These are phyloP conservation scores for Cucurbita moschata DNA, from an alignment of 306 rosid genomes.

Conservation along the genomic window DNA sequence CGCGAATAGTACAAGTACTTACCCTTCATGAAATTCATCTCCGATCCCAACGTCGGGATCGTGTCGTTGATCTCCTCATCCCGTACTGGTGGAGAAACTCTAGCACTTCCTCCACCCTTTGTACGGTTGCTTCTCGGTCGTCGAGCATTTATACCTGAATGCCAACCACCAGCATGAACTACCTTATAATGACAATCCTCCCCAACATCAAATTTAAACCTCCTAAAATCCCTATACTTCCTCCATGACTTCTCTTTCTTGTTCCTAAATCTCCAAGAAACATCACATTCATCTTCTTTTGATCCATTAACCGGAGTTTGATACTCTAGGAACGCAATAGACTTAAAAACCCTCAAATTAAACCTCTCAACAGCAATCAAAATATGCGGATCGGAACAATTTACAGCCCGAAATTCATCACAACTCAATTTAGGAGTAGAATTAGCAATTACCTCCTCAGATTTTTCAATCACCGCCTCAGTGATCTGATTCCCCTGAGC, in stretches of 20 bases:
- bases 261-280: slow-evolving; percentile 76
- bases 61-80: slow-evolving; percentile 94
- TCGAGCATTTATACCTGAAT: slow-evolving; percentile 78
- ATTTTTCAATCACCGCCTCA: slow-evolving; percentile 37
- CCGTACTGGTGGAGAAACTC: slow-evolving; percentile 3
- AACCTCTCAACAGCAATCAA: slow-evolving; percentile 57
- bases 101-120: slow-evolving; percentile 8
- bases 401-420: slow-evolving; percentile 22
- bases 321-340: slow-evolving; percentile 63
- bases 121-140: slow-evolving; percentile 16
- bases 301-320: slow-evolving; percentile 65
- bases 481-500: slow-evolving; percentile 22
- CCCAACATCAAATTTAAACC: slow-evolving; percentile 36
- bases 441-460: slow-evolving; percentile 28
- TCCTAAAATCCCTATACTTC: slow-evolving; percentile 83
- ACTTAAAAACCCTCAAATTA: slow-evolving; percentile 54
- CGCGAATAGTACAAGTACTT: slow-evolving; percentile 86
- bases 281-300: slow-evolving; percentile 65
- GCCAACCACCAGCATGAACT: slow-evolving; percentile 68
- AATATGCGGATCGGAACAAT: slow-evolving; percentile 73
- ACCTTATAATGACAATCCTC: slow-evolving; percentile 62
- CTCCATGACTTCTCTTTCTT: slow-evolving; percentile 91
- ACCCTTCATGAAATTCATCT: slow-evolving; percentile 60
- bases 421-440: slow-evolving; percentile 19
- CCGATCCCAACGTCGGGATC: slow-evolving; percentile 66